phyloP scores from a whole-genome alignment of 2,329 filamentous ascomycete genomes.

The Helicocarpus griseus region DNA sequence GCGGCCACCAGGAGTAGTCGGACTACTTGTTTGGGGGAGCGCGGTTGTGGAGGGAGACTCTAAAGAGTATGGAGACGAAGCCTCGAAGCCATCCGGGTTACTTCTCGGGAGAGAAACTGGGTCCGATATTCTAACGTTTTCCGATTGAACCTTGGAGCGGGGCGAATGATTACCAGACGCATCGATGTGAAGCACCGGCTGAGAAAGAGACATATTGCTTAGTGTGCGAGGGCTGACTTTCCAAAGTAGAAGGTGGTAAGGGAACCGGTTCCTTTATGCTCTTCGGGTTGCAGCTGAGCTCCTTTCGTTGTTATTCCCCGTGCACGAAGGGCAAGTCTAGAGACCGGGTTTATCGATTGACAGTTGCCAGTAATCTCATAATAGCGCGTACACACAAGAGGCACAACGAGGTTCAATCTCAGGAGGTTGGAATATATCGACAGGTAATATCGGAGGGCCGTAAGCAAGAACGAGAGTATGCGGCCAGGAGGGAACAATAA shows the following conservation, averaged over 20 bases:
- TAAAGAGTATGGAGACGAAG: slow-evolving; percentile 5
- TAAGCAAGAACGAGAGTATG: background rate
- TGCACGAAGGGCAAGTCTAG: background rate
- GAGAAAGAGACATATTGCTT: slow-evolving; percentile 5
- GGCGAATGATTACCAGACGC: slow-evolving; percentile 4
- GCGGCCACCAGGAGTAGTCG: slow-evolving; percentile 3
- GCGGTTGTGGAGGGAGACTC: slow-evolving; percentile 9
- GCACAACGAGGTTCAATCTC: background rate
- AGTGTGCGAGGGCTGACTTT: background rate
- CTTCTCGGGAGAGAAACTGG: slow-evolving; percentile 12
- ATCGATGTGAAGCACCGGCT: slow-evolving; percentile 1
- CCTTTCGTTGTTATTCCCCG: background rate
- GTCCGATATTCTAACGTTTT: slow-evolving; percentile 24
- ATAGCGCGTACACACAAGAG: background rate
- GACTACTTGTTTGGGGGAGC: slow-evolving; percentile 4
- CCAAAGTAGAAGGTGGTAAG: background rate
- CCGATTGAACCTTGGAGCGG: slow-evolving; percentile 16
- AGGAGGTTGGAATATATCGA: background rate
- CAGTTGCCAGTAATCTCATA: background rate
- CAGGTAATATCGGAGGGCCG: background rate
- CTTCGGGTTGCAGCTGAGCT: background rate
- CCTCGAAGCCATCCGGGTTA: slow-evolving; percentile 10
- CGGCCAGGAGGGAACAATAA: background rate
- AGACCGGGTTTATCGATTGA: background rate
- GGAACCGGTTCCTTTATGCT: background rate